Conservation (phyloP, 192 early-diverging fungal genomes). For the Backusella tarrabulga region DNA sequence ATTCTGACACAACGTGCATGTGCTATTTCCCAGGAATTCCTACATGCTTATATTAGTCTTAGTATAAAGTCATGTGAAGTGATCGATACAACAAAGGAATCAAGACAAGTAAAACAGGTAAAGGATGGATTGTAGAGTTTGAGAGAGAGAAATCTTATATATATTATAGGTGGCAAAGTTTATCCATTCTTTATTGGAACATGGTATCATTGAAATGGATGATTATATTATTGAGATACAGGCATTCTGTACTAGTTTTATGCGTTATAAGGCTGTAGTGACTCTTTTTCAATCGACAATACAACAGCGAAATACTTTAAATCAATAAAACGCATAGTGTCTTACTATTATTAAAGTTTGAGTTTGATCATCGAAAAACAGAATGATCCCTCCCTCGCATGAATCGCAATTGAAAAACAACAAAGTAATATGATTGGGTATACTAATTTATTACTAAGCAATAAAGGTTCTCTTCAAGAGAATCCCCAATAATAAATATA, state of each 20-base stretch:
- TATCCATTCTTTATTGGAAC: constrained; percentile 20
- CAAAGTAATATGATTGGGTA: no score
- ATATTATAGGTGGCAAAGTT: constrained; percentile 15
- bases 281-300: neutral
- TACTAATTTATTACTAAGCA: no score
- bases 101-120: constrained; percentile 14
- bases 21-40: neutral
- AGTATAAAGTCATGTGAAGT: constrained; percentile 17
- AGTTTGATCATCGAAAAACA: no score
- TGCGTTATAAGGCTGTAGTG: constrained; percentile 9
- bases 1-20: neutral
- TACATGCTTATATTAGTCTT: constrained; percentile 14
- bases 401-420: no score
- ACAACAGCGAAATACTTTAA: neutral
- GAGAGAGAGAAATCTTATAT: neutral
- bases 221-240: constrained; percentile 19
- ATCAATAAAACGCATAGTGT: neutral
- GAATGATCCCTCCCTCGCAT: no score
- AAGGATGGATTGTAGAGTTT: neutral
- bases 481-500: neutral
- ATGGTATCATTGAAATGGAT: neutral
- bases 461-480: no score
- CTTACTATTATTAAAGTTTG: no score
- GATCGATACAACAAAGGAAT: neutral
- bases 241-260: constrained; percentile 14